Evolutionary conservation across 352 stramenopile species (phyloP).

Genomic region (Globisporangium yorkense): DNA sequence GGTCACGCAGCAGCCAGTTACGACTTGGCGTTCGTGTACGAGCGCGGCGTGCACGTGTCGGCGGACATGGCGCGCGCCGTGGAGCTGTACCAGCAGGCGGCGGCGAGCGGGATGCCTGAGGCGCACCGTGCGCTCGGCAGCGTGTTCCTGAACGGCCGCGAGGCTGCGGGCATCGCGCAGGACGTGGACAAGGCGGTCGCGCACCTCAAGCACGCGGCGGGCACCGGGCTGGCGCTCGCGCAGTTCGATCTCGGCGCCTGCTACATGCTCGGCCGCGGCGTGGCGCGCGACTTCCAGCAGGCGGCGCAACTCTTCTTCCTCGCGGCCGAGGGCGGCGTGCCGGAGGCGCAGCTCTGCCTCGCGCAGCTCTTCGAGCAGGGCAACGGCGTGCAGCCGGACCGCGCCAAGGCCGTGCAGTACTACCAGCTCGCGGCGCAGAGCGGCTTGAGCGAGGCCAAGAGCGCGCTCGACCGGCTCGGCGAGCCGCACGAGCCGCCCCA

Average conservation of each 20-base stretch:
- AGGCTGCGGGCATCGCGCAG: conserved; percentile 9
- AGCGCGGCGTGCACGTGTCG: conserved; percentile 55
- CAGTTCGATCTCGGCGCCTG: conserved; percentile 82
- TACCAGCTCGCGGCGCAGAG: conserved; percentile 62
- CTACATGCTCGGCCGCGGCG: conserved; percentile 68
- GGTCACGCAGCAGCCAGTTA: conserved; percentile 72
- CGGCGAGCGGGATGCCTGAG: conserved; percentile 60
- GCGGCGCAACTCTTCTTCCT: conserved; percentile 72
- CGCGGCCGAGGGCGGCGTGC: conserved; percentile 50
- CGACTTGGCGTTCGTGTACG: conserved; percentile 73
- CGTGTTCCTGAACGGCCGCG: conserved; percentile 37
- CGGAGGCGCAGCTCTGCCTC: conserved; percentile 69
- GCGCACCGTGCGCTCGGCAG: conserved; percentile 58
- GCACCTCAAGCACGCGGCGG: conserved; percentile 60
- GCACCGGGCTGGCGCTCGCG: conserved; percentile 45
- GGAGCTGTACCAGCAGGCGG: conserved; percentile 50
- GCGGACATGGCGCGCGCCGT: conserved; percentile 52
- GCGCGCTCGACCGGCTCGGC: conserved; percentile 47
- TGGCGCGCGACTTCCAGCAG: conserved; percentile 39
- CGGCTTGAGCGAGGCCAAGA: conserved; percentile 42
- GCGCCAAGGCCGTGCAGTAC: conserved; percentile 66
- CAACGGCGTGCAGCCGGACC: conserved; percentile 37
- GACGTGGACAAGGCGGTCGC: conserved; percentile 29
- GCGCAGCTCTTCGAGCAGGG: conserved; percentile 71
- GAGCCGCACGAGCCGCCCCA: conserved; percentile 27